Evolutionary conservation across 768 basidiomycete genomes (phyloP).

Genomic region (Nidularia sp.): DNA sequence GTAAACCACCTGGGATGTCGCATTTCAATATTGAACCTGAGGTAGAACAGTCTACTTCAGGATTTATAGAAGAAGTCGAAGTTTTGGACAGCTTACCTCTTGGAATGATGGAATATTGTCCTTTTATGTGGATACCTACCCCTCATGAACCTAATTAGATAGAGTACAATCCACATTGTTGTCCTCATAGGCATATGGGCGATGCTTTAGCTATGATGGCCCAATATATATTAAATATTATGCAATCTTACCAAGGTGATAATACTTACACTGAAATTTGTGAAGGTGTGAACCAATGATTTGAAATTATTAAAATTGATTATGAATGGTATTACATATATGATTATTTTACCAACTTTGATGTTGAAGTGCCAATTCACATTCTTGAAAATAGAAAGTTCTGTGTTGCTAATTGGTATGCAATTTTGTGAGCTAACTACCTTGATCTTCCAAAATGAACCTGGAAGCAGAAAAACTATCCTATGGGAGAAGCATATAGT

Average conservation of each 20-base stretch:
- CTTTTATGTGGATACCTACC: neutral
- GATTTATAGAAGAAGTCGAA: slow-evolving; percentile 2
- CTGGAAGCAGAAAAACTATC: neutral
- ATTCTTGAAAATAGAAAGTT: neutral
- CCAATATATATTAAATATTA: neutral
- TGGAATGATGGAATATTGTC: slow-evolving; percentile 2
- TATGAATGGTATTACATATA: neutral
- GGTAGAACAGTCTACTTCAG: neutral
- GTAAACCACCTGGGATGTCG: slow-evolving; percentile 17
- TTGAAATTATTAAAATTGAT: neutral
- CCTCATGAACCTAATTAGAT: neutral
- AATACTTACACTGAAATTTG: neutral
- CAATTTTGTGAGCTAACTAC: neutral
- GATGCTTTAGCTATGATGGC: neutral
- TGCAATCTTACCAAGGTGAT: neutral
- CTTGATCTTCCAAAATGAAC: neutral
- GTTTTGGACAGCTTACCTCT: slow-evolving; percentile 10
- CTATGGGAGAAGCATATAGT: neutral
- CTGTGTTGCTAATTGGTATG: neutral
- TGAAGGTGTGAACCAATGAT: neutral
- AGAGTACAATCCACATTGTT: neutral
- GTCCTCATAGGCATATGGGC: neutral
- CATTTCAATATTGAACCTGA: slow-evolving; percentile 9
- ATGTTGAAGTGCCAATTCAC: neutral
- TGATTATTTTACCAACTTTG: neutral